Evolutionary conservation across 495 filamentous ascomycete genomes (phyloP), one percentile per base, ranked within the genome.

Genomic region (Mycothermus thermophilus): DNA sequence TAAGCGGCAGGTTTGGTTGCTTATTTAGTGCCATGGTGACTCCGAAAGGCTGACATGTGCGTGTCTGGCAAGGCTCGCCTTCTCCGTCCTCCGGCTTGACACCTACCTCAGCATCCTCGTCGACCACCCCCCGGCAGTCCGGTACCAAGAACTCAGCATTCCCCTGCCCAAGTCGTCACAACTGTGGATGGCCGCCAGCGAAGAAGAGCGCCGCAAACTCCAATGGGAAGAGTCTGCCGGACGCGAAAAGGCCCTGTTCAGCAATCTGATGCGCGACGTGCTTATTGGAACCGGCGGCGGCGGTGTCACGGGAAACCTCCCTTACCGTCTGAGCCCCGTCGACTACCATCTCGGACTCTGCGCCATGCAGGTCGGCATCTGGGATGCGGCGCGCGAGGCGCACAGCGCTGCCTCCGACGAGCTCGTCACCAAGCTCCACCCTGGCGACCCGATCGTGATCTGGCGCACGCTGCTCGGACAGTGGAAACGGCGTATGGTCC

Each of bases 331-430:
- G 3, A 49, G 38, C 16, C 40, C 41, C n/a, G 40, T 44, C 16
- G 54, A 58, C 40, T 51, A 52, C 43, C 54, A 58, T 32, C 36
- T 58, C 11, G 41, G 41, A 30, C 44, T 48, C 3, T 55, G 49
- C 40, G 50, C 52, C 6, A 42, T 47, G 3, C 50, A 55, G 35
- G 21, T 34, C 0, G 28, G 34, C 2, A 35, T 50, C 17, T 58
- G 54, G 54, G 54, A 51, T 21, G 42, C 45, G 1, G 50, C 50
- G 21, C 45, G 48, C 21, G 43, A 54, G 23, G 48, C 43, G 0
- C 54, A 57, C 12, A 47, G 46, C 30, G 41, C 43, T 32, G 46
- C 47, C 31, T 47, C 46, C 0, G 54, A 57, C 35, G 54, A 51
- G 29, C 41, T 57, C 12, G 41, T 38, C 31, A 40, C 38, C 13